Conservation (phyloP, 371 early-diverging fungal species). For the Paraphysoderma sedebokerense region DNA sequence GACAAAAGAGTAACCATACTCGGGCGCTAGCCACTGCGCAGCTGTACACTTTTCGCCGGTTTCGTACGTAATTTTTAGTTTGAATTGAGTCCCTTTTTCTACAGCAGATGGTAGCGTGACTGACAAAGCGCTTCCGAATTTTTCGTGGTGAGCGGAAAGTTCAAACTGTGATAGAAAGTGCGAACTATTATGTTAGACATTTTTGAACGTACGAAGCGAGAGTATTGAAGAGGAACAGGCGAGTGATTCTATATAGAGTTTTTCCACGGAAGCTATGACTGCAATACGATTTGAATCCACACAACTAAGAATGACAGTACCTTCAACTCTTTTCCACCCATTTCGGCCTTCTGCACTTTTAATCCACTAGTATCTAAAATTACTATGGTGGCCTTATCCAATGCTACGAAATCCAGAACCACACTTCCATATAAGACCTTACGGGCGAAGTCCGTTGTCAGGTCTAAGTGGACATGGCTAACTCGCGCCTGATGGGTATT, state of each 20-base stretch:
- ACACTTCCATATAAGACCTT: slow-evolving; percentile 52
- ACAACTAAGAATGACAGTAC: slow-evolving; percentile 15
- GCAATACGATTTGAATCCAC: too few relatives aligned
- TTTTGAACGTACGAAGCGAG: too few relatives aligned
- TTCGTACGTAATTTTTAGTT: slow-evolving; percentile 27
- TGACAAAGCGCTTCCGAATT: slow-evolving; percentile 58
- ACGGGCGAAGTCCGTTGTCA: slow-evolving; percentile 52
- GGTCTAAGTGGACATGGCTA: slow-evolving; percentile 53
- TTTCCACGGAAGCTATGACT: neutral
- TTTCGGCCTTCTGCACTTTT: too few relatives aligned
- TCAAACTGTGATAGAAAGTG: slow-evolving; percentile 32
- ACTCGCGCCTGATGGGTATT: slow-evolving; percentile 56
- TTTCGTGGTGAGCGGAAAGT: slow-evolving; percentile 33
- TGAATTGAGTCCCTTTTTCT: slow-evolving; percentile 1
- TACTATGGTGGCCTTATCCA: too few relatives aligned
- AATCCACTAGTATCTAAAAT: too few relatives aligned
- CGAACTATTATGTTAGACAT: too few relatives aligned
- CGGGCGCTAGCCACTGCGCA: slow-evolving; percentile 76
- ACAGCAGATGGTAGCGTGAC: slow-evolving; percentile 26
- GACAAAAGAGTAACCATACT: slow-evolving; percentile 18
- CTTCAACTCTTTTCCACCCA: too few relatives aligned
- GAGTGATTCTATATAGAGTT: neutral
- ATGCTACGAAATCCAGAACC: slow-evolving; percentile 17
- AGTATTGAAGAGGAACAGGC: too few relatives aligned
- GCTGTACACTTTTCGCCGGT: slow-evolving; percentile 72